Evolutionary conservation across 345 rosid genomes (phyloP).

Genomic region (Arabis alpina): DNA sequence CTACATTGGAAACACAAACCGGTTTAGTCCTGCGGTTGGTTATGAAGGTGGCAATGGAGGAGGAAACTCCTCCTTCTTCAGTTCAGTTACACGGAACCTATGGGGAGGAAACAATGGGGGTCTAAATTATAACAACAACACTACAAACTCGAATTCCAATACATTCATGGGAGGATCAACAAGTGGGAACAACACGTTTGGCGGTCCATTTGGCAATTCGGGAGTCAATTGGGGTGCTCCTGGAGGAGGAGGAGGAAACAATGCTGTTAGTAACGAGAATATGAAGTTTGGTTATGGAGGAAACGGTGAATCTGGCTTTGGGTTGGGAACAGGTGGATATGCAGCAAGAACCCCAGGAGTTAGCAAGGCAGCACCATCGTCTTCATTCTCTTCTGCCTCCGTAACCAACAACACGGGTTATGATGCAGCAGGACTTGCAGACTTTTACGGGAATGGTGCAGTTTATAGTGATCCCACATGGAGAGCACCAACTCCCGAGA

Average conservation of each 20-base stretch:
- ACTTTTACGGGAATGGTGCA: slow-evolving; percentile 63
- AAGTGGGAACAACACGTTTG: slow-evolving; percentile 48
- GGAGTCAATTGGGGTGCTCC: slow-evolving; percentile 77
- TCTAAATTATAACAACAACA: slow-evolving; percentile 39
- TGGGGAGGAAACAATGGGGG: slow-evolving; percentile 86
- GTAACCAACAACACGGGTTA: slow-evolving; percentile 48
- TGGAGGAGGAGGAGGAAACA: slow-evolving; percentile 49
- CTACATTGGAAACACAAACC: slow-evolving; percentile 65
- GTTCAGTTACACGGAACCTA: slow-evolving; percentile 65
- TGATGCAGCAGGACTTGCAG: slow-evolving; percentile 65
- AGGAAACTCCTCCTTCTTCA: slow-evolving; percentile 67
- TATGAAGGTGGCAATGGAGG: slow-evolving; percentile 57
- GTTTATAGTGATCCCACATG: slow-evolving; percentile 82
- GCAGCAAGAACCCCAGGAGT: slow-evolving; percentile 56
- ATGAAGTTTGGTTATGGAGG: slow-evolving; percentile 42
- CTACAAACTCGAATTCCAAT: slow-evolving; percentile 53
- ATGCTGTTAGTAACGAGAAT: slow-evolving; percentile 37
- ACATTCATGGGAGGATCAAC: slow-evolving; percentile 54
- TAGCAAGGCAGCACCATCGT: slow-evolving; percentile 52
- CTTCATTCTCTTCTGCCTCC: slow-evolving; percentile 66
- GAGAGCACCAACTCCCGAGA: slow-evolving; percentile 69
- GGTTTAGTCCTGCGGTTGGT: slow-evolving; percentile 72
- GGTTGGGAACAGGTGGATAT: slow-evolving; percentile 45
- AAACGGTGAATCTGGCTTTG: slow-evolving; percentile 43
- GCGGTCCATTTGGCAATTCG: slow-evolving; percentile 66